These are phyloP conservation scores for Epichloe elymi DNA, from an alignment of 2,329 filamentous ascomycete genomes.

Conservation along the genomic window DNA sequence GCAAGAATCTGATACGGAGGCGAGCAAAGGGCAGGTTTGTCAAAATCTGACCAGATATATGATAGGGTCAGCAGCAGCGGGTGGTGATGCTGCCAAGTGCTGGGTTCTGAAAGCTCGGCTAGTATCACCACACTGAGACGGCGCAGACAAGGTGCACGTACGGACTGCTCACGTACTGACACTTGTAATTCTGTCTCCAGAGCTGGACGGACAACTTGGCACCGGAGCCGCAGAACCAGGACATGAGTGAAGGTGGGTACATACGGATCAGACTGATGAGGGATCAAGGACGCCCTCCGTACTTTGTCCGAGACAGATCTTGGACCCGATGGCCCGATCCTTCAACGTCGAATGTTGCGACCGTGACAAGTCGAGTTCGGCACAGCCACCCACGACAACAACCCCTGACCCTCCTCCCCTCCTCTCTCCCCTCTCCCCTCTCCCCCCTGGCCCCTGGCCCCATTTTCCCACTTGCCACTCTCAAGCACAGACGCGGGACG, in stretches of 20 bases:
- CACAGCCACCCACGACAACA: not conserved
- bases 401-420: not conserved
- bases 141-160: not conserved
- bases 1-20: not conserved
- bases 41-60: not conserved
- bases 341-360: not conserved
- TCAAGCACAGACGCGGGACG: not conserved
- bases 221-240: not conserved
- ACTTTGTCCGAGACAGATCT: no score
- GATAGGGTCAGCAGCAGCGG: not conserved
- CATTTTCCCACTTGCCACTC: not conserved
- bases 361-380: not conserved
- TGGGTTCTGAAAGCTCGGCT: not conserved
- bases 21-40: not conserved
- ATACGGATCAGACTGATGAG: no score
- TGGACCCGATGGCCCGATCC: not conserved
- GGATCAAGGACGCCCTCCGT: no score
- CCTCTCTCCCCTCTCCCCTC: no score
- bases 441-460: no score
- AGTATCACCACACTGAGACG: not conserved
- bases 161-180: not conserved
- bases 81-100: not conserved
- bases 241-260: no score
- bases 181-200: not conserved
- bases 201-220: not conserved